Evolutionary conservation across 1,284 basidiomycete species (phyloP), one percentile per base, ranked within the genome.

Genomic region (Cryptococcus jaspeensis): DNA sequence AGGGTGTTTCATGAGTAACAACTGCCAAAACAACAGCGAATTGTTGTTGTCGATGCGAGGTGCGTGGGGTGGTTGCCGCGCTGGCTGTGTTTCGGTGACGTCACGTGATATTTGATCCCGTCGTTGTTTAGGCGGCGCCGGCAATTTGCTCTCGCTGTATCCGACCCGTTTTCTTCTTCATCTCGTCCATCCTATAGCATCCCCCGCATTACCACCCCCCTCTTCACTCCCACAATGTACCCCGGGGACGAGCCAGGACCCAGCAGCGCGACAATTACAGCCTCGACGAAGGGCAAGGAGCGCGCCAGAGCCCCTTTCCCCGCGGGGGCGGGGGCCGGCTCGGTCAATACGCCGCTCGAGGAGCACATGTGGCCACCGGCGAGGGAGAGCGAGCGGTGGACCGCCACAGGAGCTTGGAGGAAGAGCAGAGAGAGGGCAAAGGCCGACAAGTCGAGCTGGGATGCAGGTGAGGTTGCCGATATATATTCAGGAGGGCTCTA

Each of bases 401-500:
- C 62, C 12, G 55, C 57, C 9, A 36, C 54, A 11, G 50, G 49
- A 2, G 7, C 66, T 38, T 77, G 76, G 76, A 59, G 61, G 32
- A 64, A 66, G 39, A 72, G 70, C 57, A 62, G 86, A 84, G 83
- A 73, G 77, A 78, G 83, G 70, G 72, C 77, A 41, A 78, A 80
- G 68, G 76, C 78, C 73, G 84, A 89, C 79, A 87, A 83, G 74
- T 83, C 85, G 70, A 87, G 82, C 71, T 82, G 89, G 72, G 83
- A 88, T 73, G 92, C 88, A 79, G 69, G 78, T 78, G 50, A 32
- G 76, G 5, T 32, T 65, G 12, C 36, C 32, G 23, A 7, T 8
- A 9, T 11, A 25, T 39, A 37, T 20, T 39, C n/a, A 18, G 37
- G 5, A 32, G 44, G 20, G 32, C 39, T 35, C 28, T 32, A 20